Percentiles rank a stretch among this genome's conserved stretches.
Evolutionary conservation across 257 asterid genomes (phyloP).

Genomic region (Apocynum venetum): DNA sequence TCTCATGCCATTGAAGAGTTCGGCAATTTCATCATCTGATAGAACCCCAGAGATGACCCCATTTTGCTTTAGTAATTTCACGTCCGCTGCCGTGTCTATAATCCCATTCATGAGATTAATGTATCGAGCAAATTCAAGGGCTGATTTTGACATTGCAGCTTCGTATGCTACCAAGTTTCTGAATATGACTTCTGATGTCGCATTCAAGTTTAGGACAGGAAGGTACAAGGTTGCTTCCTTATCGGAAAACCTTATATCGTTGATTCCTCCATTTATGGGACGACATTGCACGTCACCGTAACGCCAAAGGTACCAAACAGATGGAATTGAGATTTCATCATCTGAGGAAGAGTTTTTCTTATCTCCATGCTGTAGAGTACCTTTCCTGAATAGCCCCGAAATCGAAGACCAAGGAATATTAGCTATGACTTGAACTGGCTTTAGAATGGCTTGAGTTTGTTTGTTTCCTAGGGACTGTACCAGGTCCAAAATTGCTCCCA

Average conservation of each 20-base stretch:
- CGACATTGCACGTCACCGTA: background rate
- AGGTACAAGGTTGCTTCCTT: background rate
- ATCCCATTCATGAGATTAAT: slow-evolving; percentile 17
- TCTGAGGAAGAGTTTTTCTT: background rate
- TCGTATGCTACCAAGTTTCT: slow-evolving; percentile 18
- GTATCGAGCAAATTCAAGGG: slow-evolving; percentile 4
- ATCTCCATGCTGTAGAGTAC: background rate
- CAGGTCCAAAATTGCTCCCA: slow-evolving; percentile 15
- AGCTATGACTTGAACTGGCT: slow-evolving; percentile 11
- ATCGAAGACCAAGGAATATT: slow-evolving; percentile 6
- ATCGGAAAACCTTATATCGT: background rate
- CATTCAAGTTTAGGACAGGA: background rate
- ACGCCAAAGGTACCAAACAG: background rate
- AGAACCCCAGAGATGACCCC: slow-evolving; percentile 29
- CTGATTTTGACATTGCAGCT: slow-evolving; percentile 4
- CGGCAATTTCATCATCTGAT: slow-evolving; percentile 33
- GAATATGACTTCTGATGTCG: slow-evolving; percentile 17
- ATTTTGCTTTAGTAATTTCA: slow-evolving; percentile 3
- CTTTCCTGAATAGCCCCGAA: slow-evolving; percentile 7
- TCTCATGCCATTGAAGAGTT: slow-evolving; percentile 38
- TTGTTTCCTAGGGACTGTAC: slow-evolving; percentile 18
- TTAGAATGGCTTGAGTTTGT: slow-evolving; percentile 7
- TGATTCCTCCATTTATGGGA: slow-evolving; percentile 3
- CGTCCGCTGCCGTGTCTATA: slow-evolving; percentile 6
- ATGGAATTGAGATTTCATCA: background rate